Evolutionary conservation across 176 grass and related monocot genomes (phyloP).

Genomic region (Themeda triandra): DNA sequence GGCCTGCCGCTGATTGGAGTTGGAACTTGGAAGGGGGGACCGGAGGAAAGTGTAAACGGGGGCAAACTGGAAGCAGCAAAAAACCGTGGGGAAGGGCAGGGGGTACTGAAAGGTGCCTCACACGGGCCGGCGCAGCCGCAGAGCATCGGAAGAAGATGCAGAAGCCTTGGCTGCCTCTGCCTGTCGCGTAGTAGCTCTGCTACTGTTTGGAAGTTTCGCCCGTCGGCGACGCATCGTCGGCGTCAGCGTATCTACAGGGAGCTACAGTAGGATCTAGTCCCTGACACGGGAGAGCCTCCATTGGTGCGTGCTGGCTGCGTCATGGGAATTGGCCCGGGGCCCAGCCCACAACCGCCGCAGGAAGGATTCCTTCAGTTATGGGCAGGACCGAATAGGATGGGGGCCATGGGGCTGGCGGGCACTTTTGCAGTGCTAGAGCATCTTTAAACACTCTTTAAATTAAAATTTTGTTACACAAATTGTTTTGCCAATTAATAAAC

Average conservation of each 20-base stretch:
- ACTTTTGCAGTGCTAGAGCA: conserved; percentile 11
- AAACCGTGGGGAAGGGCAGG: background rate
- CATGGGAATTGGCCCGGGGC: background rate
- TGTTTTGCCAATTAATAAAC: background rate
- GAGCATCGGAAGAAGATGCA: background rate
- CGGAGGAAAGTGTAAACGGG: no score
- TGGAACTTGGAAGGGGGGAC: no score
- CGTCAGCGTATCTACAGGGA: background rate
- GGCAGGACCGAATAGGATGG: background rate
- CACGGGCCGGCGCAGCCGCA: background rate
- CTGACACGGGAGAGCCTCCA: background rate
- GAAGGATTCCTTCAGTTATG: background rate
- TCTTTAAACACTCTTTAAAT: background rate
- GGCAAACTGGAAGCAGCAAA: background rate
- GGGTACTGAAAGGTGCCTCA: background rate
- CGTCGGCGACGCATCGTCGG: background rate
- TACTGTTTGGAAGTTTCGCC: conserved; percentile 36
- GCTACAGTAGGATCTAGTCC: background rate
- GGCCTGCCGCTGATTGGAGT: background rate
- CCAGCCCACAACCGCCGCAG: background rate
- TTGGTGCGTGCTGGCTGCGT: background rate
- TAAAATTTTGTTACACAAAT: background rate
- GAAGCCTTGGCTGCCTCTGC: background rate
- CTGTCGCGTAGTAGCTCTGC: background rate
- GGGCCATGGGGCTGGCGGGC: background rate